Percentiles rank a stretch among this genome's conserved stretches.
phyloP scores from a whole-genome alignment of 139 green algal species.

The Picocystis salinarum region DNA sequence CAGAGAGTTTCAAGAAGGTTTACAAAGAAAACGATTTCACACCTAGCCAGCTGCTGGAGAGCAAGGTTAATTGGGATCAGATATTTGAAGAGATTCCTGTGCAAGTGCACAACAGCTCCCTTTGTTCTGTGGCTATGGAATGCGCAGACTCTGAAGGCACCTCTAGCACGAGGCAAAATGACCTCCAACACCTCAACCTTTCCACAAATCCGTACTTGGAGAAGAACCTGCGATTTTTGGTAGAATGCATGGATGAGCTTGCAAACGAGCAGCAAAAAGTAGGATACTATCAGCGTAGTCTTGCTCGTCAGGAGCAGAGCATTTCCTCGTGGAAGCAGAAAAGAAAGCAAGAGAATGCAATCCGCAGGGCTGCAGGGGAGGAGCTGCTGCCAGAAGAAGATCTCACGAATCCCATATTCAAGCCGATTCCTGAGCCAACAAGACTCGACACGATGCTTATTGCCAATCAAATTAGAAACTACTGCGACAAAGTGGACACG shows the following conservation, averaged over 20 bases:
- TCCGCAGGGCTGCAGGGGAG: constrained; percentile 47
- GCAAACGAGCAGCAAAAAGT: constrained; percentile 36
- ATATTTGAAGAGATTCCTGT: constrained; percentile 93
- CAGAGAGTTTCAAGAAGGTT: constrained; percentile 72
- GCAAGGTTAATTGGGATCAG: constrained; percentile 54
- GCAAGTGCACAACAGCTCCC: constrained; percentile 53
- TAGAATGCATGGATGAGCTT: constrained; percentile 89
- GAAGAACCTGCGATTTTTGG: constrained; percentile 69
- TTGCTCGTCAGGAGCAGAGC: constrained; percentile 43
- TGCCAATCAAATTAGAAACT: constrained; percentile 29
- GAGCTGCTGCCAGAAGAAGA: constrained; percentile 92
- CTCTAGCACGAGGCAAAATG: constrained; percentile 19
- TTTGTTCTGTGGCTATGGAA: constrained; percentile 51
- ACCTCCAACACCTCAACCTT: constrained; percentile 62
- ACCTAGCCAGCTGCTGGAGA: constrained; percentile 30
- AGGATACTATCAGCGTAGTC: constrained; percentile 49
- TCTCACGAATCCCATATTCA: constrained; percentile 50
- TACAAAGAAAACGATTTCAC: constrained; percentile 37
- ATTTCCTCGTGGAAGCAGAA: constrained; percentile 53
- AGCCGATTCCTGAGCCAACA: constrained; percentile 64
- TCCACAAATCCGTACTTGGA: constrained; percentile 51
- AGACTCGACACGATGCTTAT: constrained; percentile 79
- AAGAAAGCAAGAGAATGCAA: constrained; percentile 69
- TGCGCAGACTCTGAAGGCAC: too few relatives aligned
- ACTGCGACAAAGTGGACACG: constrained; percentile 21